Evolutionary conservation across 2,329 filamentous ascomycete genomes (phyloP).

Genomic region (Penicillium brasilianum): DNA sequence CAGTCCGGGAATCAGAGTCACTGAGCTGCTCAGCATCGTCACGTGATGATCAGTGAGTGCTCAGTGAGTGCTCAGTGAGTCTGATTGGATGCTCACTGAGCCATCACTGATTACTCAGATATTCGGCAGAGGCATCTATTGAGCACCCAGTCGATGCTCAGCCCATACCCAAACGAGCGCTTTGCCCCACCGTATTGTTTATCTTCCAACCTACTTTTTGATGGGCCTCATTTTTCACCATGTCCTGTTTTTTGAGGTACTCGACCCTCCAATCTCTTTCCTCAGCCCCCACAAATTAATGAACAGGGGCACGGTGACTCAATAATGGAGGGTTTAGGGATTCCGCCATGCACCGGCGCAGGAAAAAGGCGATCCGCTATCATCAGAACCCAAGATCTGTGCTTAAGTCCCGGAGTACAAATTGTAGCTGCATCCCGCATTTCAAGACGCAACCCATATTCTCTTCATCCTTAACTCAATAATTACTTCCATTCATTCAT

Average conservation of each 20-base stretch:
- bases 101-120: conserved; percentile 20
- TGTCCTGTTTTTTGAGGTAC: conserved; percentile 8
- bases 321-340: conserved; percentile 3
- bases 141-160: conserved; percentile 19
- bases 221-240: conserved; percentile 13
- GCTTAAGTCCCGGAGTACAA: not conserved
- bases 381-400: not conserved
- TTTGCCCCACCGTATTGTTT: too few species aligned
- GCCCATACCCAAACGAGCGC: conserved; percentile 21
- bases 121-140: too few species aligned
- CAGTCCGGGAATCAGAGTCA: conserved; percentile 16
- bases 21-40: not conserved
- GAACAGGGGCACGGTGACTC: conserved; percentile 8
- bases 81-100: conserved; percentile 8
- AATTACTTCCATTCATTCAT: not conserved
- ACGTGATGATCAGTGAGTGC: not conserved
- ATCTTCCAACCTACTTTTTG: conserved; percentile 12
- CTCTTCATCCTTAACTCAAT: not conserved
- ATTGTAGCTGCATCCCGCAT: not conserved
- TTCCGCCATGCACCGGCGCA: not conserved
- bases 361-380: not conserved
- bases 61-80: conserved; percentile 13
- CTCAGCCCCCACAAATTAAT: conserved; percentile 1
- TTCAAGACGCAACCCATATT: not conserved
- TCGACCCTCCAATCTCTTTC: conserved; percentile 7